Evolutionary conservation across 495 filamentous ascomycete species (phyloP).

Genomic region (Neurospora discreta): DNA sequence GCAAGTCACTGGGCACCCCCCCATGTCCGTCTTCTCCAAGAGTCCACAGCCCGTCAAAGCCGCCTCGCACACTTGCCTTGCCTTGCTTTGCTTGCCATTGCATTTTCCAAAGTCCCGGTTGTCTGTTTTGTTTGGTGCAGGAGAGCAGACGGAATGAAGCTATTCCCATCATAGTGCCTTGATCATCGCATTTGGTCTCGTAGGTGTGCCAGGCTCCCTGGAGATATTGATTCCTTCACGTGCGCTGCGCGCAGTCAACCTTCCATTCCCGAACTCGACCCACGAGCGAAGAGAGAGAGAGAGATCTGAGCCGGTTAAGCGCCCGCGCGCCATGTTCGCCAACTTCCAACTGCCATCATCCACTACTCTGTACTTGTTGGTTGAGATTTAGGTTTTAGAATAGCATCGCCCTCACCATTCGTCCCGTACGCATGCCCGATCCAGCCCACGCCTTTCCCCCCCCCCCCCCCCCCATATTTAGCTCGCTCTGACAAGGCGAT

Average conservation of each 20-base stretch:
- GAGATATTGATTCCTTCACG: neutral
- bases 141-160: neutral
- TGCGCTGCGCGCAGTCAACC: slow-evolving; percentile 4
- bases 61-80: neutral
- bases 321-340: neutral
- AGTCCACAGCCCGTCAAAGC: neutral
- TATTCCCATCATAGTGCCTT: slow-evolving; percentile 1
- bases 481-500: neutral
- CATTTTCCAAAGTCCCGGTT: neutral
- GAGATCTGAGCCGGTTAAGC: neutral
- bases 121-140: neutral
- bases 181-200: neutral
- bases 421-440: neutral
- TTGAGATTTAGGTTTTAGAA: neutral
- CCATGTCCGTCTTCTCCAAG: neutral
- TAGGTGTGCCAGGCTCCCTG: neutral
- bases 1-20: neutral
- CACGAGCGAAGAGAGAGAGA: neutral
- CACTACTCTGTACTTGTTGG: neutral
- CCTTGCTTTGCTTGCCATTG: neutral
- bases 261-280: neutral
- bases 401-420: neutral
- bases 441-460: neutral
- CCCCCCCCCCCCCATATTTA: neutral
- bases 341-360: neutral